These are phyloP conservation scores for Sugiyamaella paludigena DNA, from an alignment of 1,139 yeast species.

Conservation along the genomic window DNA sequence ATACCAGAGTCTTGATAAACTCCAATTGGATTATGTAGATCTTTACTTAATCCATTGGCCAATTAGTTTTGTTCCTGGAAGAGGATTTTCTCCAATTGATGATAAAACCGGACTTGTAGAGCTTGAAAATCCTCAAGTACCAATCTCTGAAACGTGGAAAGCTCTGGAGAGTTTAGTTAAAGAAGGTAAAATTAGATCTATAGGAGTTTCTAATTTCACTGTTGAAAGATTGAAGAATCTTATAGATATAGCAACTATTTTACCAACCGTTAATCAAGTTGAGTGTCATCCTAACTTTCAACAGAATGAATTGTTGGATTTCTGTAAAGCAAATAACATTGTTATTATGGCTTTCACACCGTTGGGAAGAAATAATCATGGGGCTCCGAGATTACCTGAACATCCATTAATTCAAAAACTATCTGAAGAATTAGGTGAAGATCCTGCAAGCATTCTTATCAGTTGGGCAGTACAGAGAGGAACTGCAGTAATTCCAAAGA, in stretches of 20 bases:
- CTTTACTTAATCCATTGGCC: conserved; percentile 67
- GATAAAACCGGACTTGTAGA: conserved; percentile 41
- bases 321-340: conserved; percentile 57
- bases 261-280: conserved; percentile 80
- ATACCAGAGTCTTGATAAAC: conserved; percentile 50
- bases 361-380: conserved; percentile 51
- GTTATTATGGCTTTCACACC: conserved; percentile 80
- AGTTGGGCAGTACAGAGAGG: conserved; percentile 73
- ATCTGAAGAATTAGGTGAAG: conserved; percentile 52
- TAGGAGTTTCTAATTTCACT: conserved; percentile 82
- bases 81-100: too few relatives aligned
- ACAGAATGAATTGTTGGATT: conserved; percentile 65
- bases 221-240: conserved; percentile 74
- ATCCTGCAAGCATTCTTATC: conserved; percentile 61
- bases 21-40: conserved; percentile 59
- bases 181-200: conserved; percentile 60
- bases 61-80: conserved; percentile 66
- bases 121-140: conserved; percentile 58
- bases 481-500: conserved; percentile 69
- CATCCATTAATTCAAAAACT: conserved; percentile 48
- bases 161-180: conserved; percentile 63
- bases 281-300: conserved; percentile 92
- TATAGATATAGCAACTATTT: conserved; percentile 53
- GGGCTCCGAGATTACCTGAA: conserved; percentile 52
- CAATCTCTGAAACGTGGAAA: conserved; percentile 74